Percentiles rank a stretch among this genome's conserved stretches.
phyloP scores from a whole-genome alignment of 1,284 basidiomycete species.

The Vanrija pseudolonga region DNA sequence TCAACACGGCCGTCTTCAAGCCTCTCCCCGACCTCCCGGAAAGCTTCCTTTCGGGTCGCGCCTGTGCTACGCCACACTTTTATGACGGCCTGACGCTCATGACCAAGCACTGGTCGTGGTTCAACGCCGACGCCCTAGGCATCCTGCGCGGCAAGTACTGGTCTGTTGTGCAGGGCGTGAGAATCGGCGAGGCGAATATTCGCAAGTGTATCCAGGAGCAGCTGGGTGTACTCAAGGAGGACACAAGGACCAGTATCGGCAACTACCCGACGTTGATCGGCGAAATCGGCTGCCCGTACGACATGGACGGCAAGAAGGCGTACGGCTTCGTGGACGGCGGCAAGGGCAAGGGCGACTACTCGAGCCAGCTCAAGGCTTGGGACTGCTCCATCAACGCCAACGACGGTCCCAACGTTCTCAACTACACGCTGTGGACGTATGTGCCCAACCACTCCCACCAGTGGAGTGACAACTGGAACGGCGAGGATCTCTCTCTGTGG shows the following conservation, averaged over 20 bases:
- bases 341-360: constrained; percentile 72
- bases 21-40: constrained; percentile 61
- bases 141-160: constrained; percentile 80
- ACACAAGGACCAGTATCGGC: constrained; percentile 56
- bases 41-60: constrained; percentile 64
- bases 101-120: constrained; percentile 90
- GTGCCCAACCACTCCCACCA: constrained; percentile 67
- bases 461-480: constrained; percentile 94
- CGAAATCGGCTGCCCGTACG: constrained; percentile 91
- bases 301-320: constrained; percentile 77
- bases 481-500: constrained; percentile 92
- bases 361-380: constrained; percentile 74
- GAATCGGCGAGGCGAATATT: constrained; percentile 75
- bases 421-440: constrained; percentile 90
- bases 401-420: constrained; percentile 78
- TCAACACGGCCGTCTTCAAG: constrained; percentile 90
- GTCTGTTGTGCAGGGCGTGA: constrained; percentile 53
- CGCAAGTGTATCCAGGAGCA: constrained; percentile 79
- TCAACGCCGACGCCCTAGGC: constrained; percentile 70
- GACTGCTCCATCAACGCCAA: constrained; percentile 87
- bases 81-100: constrained; percentile 80
- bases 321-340: constrained; percentile 80
- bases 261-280: constrained; percentile 90
- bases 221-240: constrained; percentile 69
- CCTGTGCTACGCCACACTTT: constrained; percentile 80